Percentiles rank a stretch among this genome's conserved stretches.
Conservation (phyloP, 2,329 filamentous ascomycete genomes). For the Fulvia fulva region DNA sequence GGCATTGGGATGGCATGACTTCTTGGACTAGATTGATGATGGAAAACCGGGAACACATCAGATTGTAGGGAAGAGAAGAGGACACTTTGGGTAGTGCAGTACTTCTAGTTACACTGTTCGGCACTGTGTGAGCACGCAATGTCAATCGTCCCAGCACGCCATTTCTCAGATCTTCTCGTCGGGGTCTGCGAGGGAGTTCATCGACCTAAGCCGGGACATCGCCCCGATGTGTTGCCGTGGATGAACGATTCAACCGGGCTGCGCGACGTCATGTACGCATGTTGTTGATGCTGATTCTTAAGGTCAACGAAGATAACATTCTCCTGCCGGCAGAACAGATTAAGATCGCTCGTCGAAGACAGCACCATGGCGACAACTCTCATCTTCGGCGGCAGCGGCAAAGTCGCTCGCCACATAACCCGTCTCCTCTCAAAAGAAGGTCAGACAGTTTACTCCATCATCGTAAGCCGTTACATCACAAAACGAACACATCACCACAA, state of each 20-base stretch:
- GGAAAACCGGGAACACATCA: not conserved
- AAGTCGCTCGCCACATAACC: conserved; percentile 36
- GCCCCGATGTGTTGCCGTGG: not conserved
- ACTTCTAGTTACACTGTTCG: not conserved
- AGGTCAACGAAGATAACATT: not conserved
- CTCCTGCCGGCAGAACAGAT: not conserved
- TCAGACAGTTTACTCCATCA: conserved; percentile 34
- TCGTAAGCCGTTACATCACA: conserved; percentile 23
- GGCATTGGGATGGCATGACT: not conserved
- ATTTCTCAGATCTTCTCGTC: not conserved
- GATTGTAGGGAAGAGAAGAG: not conserved
- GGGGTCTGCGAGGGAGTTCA: too few relatives aligned
- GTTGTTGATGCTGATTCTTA: not conserved
- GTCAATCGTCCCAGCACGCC: not conserved
- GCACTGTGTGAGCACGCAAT: not conserved
- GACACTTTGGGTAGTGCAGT: not conserved
- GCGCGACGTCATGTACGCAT: not conserved
- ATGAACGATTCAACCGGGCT: not conserved
- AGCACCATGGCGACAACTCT: conserved; percentile 23
- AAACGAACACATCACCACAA: not conserved
- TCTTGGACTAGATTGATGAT: not conserved
- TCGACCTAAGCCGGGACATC: not conserved
- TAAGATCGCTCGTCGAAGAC: not conserved
- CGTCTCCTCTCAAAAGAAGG: conserved; percentile 26
- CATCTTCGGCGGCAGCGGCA: conserved; percentile 37